Evolutionary conservation across 2,329 filamentous ascomycete genomes (phyloP).

Genomic region (Hyphodiscus sp.): DNA sequence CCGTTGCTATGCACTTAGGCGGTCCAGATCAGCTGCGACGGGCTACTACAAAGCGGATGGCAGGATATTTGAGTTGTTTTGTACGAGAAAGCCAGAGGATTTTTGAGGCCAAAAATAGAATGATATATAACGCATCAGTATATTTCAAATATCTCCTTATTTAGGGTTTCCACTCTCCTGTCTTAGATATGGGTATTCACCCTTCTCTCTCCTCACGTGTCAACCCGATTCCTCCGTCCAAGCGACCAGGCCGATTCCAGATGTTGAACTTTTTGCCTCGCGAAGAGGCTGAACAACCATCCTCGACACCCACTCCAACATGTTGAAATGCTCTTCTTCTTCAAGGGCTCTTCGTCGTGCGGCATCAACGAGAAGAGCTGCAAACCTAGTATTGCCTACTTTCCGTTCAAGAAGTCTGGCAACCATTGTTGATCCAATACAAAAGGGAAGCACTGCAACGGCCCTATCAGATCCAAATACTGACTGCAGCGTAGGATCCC

Average conservation of each 20-base stretch:
- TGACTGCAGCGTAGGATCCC: constrained; percentile 55
- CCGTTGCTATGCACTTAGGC: too few species aligned
- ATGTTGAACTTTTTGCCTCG: background rate
- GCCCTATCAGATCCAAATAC: background rate
- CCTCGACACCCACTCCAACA: constrained; percentile 13
- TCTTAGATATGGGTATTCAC: background rate
- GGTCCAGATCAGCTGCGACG: too few species aligned
- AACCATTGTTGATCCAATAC: constrained; percentile 28
- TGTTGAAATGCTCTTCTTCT: constrained; percentile 27
- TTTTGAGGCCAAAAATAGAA: background rate
- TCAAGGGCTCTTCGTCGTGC: constrained; percentile 20
- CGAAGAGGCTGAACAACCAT: background rate
- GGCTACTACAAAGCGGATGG: too few species aligned
- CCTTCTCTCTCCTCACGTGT: background rate
- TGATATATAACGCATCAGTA: background rate
- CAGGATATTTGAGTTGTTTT: too few species aligned
- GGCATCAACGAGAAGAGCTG: constrained; percentile 12
- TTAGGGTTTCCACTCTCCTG: background rate
- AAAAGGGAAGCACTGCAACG: constrained; percentile 24
- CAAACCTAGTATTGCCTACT: constrained; percentile 16
- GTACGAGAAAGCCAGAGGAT: background rate
- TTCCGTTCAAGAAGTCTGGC: constrained; percentile 26
- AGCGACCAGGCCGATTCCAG: background rate
- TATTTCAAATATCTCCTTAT: background rate
- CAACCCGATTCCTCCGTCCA: background rate